These are phyloP conservation scores for Hymenoscyphus fructigenus DNA, from an alignment of 2,329 filamentous ascomycete species.

Conservation along the genomic window DNA sequence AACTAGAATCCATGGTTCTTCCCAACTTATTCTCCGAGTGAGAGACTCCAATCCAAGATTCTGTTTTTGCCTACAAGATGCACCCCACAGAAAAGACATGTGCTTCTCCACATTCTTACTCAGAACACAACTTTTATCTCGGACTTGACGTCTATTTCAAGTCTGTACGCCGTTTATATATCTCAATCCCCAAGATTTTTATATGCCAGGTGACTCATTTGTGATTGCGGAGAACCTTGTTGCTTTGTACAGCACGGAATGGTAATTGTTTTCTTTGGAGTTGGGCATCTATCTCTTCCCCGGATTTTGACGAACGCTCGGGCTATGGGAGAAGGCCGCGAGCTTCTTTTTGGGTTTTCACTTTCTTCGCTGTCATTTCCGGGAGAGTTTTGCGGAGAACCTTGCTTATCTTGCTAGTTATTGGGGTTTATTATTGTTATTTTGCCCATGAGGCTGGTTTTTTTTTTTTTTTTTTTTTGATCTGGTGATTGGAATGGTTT, in stretches of 20 bases:
- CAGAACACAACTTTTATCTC: not conserved
- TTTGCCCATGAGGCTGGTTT: no score
- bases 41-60: not conserved
- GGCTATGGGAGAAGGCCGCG: not conserved
- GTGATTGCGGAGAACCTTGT: not conserved
- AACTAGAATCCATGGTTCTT: not conserved
- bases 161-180: conserved; percentile 1
- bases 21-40: no score
- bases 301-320: not conserved
- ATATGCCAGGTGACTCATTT: not conserved
- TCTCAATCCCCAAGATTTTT: not conserved
- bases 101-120: not conserved
- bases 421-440: not conserved
- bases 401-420: not conserved
- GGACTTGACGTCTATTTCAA: not conserved
- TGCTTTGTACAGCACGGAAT: not conserved
- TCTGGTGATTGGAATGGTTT: not conserved
- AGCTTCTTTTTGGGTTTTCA: not conserved
- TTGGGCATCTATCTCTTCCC: not conserved
- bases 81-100: not conserved
- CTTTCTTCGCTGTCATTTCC: not conserved
- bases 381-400: not conserved
- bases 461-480: no score
- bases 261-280: not conserved
- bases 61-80: not conserved